Base-by-base conservation (phyloP, 768 basidiomycete genomes). In the Tulasnella sp. region DNA sequence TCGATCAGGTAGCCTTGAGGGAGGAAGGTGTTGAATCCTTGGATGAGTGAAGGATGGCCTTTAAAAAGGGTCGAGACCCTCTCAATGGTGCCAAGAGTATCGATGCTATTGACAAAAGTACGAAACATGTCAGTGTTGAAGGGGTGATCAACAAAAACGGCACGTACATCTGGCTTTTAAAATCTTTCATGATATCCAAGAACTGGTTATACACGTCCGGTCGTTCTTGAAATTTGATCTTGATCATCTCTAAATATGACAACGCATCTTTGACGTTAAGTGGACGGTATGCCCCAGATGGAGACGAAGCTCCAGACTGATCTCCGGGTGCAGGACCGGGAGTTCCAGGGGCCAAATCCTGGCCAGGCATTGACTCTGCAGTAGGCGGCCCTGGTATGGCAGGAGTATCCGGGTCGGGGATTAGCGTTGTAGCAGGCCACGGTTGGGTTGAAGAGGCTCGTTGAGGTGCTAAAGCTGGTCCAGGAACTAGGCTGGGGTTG, bases 11-110 rank as follows among this genome's bases (percentile, higher is more conserved):
- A 99, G 19, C 97, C 97, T 25, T 89, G 87, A 3, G 97, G 97
- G 11, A 99, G 87, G 84, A 99, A 99, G 0, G 96, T 97, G 84
- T 98, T 99, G 87, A 99, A 99, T 11, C 96, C 96, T 83, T 97
- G 94, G 67, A 99, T 97, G 77, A 99, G 91, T 7, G 85, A 81
- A 0, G 94, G 93, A 80, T 97, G 94, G 1, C 93, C 94, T 74
- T 90, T 89, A 85, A 99, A 99, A 34, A 99, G 89, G 71, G 91
- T 88, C 0, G 96, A 97, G 36, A 98, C 97, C 72, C 96, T 93
- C 81, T 91, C 91, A 81, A 99, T 99, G 67, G 99, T 97, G 49
- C 95, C 96, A 0, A 96, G 97, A 0, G 97, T 99, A 83, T 98
- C 96, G 82, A 99, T 98, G 42, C 96, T 97, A 84, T 45, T 39